Evolutionary conservation across 1,284 basidiomycete species (phyloP), one percentile per base, ranked within the genome.

Genomic region (Naganishia cerealis): DNA sequence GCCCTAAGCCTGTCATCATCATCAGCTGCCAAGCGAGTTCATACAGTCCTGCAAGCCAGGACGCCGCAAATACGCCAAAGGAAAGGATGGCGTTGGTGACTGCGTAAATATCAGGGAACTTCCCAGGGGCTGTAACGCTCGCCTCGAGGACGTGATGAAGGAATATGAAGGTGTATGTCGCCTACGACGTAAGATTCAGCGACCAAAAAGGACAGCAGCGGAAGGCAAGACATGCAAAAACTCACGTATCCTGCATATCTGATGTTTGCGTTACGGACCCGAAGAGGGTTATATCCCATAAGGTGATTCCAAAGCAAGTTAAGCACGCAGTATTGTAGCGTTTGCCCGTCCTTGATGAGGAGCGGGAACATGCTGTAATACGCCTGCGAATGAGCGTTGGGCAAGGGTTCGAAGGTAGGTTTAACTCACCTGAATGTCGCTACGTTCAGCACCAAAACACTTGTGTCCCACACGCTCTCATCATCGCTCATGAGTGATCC

Each of bases 61-160:
- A 82, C 21, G 91, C 78, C 6, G 82, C 84, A 76, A 95, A 94
- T 10, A 92, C 86, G 0, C 87, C 88, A 3, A 89, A 90, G 75
- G 87, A 87, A 54, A 94, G 77, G n/a, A 92, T 84, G 3, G 94
- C 88, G 76, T 94, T 95, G 42, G 94, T 81, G 1, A 95, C 91
- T 0, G 90, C 82, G 76, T 87, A 95, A 58, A 96, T 78, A 76
- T 96, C 92, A 0, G 93, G 94, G 73, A 92, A 90, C 70, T 89
- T 87, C 9, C 83, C 74, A 3, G 90, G 90, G 21, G 91, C 86
- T 0, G 82, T 67, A 43, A 90, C 66, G 9, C 88, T 38, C 21
- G 86, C 63, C 76, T 95, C 91, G 16, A 87, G 75, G 10, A 86
- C 3, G 74, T 94, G 91, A 8, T 94, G 77, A 0, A 77, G 57